phyloP scores from a whole-genome alignment of 1,139 yeast species.

The Candida buenavistaensis region DNA sequence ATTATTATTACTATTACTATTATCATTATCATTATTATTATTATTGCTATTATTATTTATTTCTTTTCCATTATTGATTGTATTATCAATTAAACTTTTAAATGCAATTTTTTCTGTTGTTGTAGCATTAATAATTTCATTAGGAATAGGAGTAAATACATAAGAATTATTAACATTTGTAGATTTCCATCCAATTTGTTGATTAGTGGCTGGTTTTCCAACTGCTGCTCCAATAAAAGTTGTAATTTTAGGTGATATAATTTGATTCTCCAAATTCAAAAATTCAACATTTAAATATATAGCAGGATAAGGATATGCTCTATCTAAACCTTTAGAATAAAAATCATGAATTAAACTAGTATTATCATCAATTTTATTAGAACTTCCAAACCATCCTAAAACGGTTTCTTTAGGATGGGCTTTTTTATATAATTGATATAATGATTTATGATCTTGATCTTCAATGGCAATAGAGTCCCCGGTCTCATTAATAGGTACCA shows the following conservation, averaged over 20 bases:
- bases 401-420: slow-evolving; percentile 80
- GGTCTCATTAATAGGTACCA: slow-evolving; percentile 81
- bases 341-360: slow-evolving; percentile 86
- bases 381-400: slow-evolving; percentile 87
- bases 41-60: background rate
- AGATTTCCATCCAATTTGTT: slow-evolving; percentile 51
- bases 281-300: slow-evolving; percentile 66
- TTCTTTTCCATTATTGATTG: slow-evolving; percentile 16
- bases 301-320: slow-evolving; percentile 76
- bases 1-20: background rate
- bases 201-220: slow-evolving; percentile 49
- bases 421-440: slow-evolving; percentile 72
- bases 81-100: slow-evolving; percentile 33
- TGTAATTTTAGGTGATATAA: slow-evolving; percentile 48
- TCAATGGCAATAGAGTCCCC: slow-evolving; percentile 75
- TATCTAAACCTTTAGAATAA: slow-evolving; percentile 67
- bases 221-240: slow-evolving; percentile 79
- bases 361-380: slow-evolving; percentile 62
- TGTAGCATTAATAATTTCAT: slow-evolving; percentile 59
- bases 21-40: too few species aligned
- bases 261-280: slow-evolving; percentile 37
- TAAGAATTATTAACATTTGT: slow-evolving; percentile 46
- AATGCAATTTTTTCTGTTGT: slow-evolving; percentile 60
- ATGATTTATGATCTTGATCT: slow-evolving; percentile 69
- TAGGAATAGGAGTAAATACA: slow-evolving; percentile 78